Conservation (phyloP, 176 grass and related monocot species). For the Themeda triandra region DNA sequence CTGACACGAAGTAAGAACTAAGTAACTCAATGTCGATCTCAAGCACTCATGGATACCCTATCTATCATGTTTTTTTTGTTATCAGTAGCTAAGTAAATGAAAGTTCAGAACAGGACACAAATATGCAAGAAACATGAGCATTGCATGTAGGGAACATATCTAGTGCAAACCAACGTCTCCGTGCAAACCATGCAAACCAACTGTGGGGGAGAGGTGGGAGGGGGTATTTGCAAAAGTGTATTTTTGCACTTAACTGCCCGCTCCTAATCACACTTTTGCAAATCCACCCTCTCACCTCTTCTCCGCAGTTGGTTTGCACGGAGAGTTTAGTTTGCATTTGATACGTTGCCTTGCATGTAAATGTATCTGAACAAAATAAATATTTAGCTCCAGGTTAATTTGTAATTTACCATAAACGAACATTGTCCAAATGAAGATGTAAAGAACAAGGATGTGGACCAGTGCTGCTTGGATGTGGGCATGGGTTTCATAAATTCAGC, state of each 20-base stretch:
- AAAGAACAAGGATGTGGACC: not conserved
- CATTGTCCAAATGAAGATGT: not conserved
- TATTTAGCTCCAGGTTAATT: not conserved
- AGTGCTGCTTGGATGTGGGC: not conserved
- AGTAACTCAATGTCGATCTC: not conserved
- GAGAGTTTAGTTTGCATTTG: too few species aligned
- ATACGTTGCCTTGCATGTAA: too few species aligned
- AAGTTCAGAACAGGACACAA: not conserved
- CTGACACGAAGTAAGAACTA: not conserved
- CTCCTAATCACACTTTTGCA: too few species aligned
- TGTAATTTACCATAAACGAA: not conserved
- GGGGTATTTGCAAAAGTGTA: too few species aligned
- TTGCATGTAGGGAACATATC: too few species aligned
- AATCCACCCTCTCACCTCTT: too few species aligned
- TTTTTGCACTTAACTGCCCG: too few species aligned
- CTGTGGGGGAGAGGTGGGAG: too few species aligned
- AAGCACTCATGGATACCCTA: not conserved
- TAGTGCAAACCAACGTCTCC: too few species aligned
- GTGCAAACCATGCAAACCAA: too few species aligned
- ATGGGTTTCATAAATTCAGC: not conserved
- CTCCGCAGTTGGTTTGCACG: too few species aligned
- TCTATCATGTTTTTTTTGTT: not conserved
- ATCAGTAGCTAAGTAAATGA: not conserved
- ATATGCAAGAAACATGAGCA: not conserved
- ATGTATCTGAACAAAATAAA: not conserved